Evolutionary conservation across 2,329 filamentous ascomycete species (phyloP), one percentile per base, ranked within the genome.

Genomic region (Botrytis fragariae): DNA sequence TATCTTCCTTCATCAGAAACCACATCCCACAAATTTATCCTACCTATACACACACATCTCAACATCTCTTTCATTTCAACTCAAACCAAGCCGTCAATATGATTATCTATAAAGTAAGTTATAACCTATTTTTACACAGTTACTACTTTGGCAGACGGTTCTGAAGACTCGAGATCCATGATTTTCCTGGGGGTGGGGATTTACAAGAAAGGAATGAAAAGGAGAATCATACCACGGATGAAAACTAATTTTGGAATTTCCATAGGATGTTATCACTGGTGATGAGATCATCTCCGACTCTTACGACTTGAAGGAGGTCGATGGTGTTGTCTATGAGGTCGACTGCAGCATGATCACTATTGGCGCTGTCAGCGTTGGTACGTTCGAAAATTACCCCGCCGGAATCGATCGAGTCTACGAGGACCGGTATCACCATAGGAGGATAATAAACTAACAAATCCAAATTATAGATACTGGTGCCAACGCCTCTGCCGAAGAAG

Each of bases 261-360:
- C 64, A 54, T 70, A 99, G 96, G 96, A 99, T 83, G 86, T 96
- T 80, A 83, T 98, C 85, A 93, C 90, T 84, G 93, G 87, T 78
- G 95, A 98, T 86, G 96, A 99, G 92, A 89, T 99, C 84, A 91
- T 98, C 90, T 97, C 96, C 82, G 95, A 98, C 87, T 96, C 93
- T 79, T 98, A 92, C 87, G 87, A 94, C 79, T 84, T 97, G 82
- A 94, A 93, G 87, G 87, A 92, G 83, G 83, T 95, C 77, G 93
- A 95, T 83, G 90, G 89, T 79, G 87, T 93, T 79, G 90, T 92
- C 80, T 98, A 93, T 86, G 95, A 98, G 87, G 92, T 91, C 82
- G 92, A 99, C 86, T 97, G 95, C 86, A 87, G 88, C 83, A 97
- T 95, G 90, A 94, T 98, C 86, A 90, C 89, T 74, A 87, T 95